These are phyloP conservation scores for Hypomyces rosellus DNA, from an alignment of 2,329 filamentous ascomycete genomes.

Conservation along the genomic window DNA sequence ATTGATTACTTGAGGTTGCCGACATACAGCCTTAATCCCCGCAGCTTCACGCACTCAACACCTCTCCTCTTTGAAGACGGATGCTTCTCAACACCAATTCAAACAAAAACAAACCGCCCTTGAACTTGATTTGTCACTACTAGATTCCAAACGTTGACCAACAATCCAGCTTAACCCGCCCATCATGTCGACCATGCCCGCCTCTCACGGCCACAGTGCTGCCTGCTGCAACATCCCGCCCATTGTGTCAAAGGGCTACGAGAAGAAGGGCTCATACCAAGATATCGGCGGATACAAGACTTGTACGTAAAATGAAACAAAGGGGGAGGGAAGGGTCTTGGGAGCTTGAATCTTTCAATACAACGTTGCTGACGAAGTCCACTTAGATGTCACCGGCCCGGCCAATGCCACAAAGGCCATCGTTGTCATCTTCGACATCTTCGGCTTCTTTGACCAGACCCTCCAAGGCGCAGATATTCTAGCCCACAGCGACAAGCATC, in stretches of 20 bases:
- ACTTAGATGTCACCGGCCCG: slow-evolving; percentile 41
- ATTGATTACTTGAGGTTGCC: no score
- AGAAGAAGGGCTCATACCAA: slow-evolving; percentile 50
- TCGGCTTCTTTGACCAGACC: slow-evolving; percentile 64
- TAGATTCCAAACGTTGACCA: neutral
- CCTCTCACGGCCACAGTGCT: slow-evolving; percentile 47
- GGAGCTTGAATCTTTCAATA: neutral
- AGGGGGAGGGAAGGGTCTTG: no score
- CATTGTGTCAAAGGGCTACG: slow-evolving; percentile 49
- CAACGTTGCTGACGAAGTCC: neutral
- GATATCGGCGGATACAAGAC: slow-evolving; percentile 51
- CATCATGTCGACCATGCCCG: slow-evolving; percentile 45
- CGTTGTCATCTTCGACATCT: slow-evolving; percentile 60
- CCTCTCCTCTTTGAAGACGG: no score
- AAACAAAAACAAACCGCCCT: neutral
- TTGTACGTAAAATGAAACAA: slow-evolving; percentile 28
- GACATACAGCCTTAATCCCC: no score
- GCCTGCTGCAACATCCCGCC: slow-evolving; percentile 55
- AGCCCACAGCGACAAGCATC: slow-evolving; percentile 46
- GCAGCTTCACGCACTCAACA: no score
- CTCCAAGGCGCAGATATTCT: slow-evolving; percentile 65
- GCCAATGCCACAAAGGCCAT: slow-evolving; percentile 50
- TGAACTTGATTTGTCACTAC: no score
- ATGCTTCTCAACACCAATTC: no score
- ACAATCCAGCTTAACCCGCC: neutral